Evolutionary conservation across 2,329 filamentous ascomycete genomes (phyloP), one percentile per base, ranked within the genome.

Genomic region (Escovopsis sp.): DNA sequence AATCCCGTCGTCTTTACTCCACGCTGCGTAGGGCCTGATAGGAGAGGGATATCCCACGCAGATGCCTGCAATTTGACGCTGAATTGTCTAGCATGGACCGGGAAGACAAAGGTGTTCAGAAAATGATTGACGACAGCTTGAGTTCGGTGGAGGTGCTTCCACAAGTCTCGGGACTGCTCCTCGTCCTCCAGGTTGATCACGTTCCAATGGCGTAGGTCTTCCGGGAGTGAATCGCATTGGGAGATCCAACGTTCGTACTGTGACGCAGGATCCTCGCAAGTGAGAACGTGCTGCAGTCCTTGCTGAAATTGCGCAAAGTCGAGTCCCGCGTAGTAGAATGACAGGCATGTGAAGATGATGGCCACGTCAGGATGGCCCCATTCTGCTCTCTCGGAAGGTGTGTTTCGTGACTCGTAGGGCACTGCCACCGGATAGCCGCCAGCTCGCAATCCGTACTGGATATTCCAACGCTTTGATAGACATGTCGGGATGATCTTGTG

Each of bases 341-440:
- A 64, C 0, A 86, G 53, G 11, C 70, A 75, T 0, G 78, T 84
- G 2, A 85, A 57, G 0, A 74, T 25, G 2, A 84, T 76, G 0
- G 70, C 63, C 0, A 79, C 73, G 43, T 85, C 66, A 0, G 77
- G 75, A 42, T 85, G 77, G 0, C 74, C 72, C 47, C 69, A 84
- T 43, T 84, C 78, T 0, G 76, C 70, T 5, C 71, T 63, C 0
- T 70, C 65, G 0, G 66, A 68, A 0, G 79, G 77, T 0, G 65
- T 59, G 3, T 77, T 79, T 38, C 36, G 37, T 4, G 39, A 35
- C 17, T 35, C 27, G 28, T 35, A 40, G 3, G 39, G 39, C 3
- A 40, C 84, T 82, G 78, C 76, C 5, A 80, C 66, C 0, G 72
- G 72, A 28, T 65, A 58, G 12, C 79, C 61, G 0, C 41, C 31